phyloP scores from a whole-genome alignment of 495 filamentous ascomycete species.

The Daldinia decipiens region DNA sequence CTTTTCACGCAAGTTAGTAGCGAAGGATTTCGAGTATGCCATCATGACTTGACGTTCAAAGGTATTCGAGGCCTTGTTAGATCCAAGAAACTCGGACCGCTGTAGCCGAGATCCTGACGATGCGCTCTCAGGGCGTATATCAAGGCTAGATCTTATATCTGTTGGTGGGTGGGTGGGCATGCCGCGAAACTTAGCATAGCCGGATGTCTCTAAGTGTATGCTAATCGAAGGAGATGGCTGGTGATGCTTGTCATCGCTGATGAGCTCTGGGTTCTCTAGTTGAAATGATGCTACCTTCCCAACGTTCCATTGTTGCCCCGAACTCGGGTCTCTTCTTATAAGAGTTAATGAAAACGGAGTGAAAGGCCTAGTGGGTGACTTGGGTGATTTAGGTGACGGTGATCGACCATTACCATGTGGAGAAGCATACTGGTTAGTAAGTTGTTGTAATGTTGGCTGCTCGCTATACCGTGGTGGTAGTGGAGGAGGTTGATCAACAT shows the following conservation, averaged over 20 bases:
- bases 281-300: constrained; percentile 70
- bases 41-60: constrained; percentile 63
- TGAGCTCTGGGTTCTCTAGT: constrained; percentile 65
- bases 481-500: constrained; percentile 27
- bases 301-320: constrained; percentile 88
- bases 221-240: constrained; percentile 53
- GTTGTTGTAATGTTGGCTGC: constrained; percentile 2
- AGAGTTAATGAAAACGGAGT: constrained; percentile 74
- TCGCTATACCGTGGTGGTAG: constrained; percentile 33
- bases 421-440: constrained; percentile 7
- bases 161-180: constrained; percentile 51
- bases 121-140: constrained; percentile 45
- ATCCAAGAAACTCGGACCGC: constrained; percentile 7
- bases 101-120: constrained; percentile 43
- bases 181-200: constrained; percentile 61
- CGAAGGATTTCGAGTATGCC: constrained; percentile 59
- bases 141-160: constrained; percentile 42
- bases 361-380: constrained; percentile 40
- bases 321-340: constrained; percentile 85
- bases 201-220: constrained; percentile 58
- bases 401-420: constrained; percentile 19
- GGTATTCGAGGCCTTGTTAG: constrained; percentile 39
- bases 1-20: constrained; percentile 53
- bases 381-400: constrained; percentile 37
- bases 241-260: constrained; percentile 62